Base-by-base conservation (phyloP, 163 green algal species). In the Prototheca wickerhamii region DNA sequence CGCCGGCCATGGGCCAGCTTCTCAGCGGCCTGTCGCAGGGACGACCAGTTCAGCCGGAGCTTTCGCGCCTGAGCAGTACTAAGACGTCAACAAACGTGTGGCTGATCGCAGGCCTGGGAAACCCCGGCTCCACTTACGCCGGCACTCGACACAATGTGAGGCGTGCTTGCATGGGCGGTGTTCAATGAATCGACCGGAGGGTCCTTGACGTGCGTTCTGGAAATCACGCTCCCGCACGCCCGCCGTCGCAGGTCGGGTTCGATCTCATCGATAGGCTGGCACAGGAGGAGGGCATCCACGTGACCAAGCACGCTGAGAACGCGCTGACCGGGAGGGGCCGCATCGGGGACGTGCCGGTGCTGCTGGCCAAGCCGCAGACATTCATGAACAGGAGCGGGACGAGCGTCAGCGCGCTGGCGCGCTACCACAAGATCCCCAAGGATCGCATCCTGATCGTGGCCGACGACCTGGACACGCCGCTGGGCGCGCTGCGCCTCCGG, bases 351-450 rank as follows among this genome's bases (percentile, higher is more conserved):
- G 4, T n/a, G 12, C 60, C 72, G 29, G 78, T 91, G 40, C 60
- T 94, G 18, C 75, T 94, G 21, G 84, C 73, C 25, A 92, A 93
- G 79, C 86, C 86, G 2, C 78, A 87, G n/a, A 94, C 86, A 4
- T 94, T 84, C 69, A 93, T 90, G 86, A 94, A 94, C 78, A 75
- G 83, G 49, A 85, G 67, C 15, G 86, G 87, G 0, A 78, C 91
- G 58, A 56, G 61, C 10, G 86, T 87, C 7, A 63, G 54, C 25
- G 72, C 75, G 10, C 65, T 91, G 29, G 71, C 75, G 4, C 65
- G 58, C 1, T 87, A 83, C 63, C 87, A 89, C 79, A 82, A 84
- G 71, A 68, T 88, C 31, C 69, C 79, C 0, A 53, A 60, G 3
- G 31, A 50, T 0, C 46, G 69, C 20, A 59, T 83, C 59, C 75